Percentiles rank a stretch among this genome's conserved stretches.
These are phyloP conservation scores for Apiospora arundinis DNA, from an alignment of 2,329 filamentous ascomycete genomes.

Conservation along the genomic window DNA sequence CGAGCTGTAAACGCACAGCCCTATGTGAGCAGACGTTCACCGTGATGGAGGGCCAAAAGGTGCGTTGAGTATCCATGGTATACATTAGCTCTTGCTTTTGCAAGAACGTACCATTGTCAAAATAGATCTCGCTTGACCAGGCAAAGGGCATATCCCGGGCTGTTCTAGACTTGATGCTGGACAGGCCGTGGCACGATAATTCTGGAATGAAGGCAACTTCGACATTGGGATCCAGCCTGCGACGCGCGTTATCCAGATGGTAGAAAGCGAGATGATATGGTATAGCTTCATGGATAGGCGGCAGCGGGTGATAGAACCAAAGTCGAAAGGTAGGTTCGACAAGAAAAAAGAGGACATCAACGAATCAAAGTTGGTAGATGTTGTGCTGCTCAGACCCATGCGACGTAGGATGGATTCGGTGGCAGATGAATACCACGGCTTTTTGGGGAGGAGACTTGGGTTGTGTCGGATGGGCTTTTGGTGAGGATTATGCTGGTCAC, in stretches of 20 bases:
- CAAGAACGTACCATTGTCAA: not conserved
- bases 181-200: not conserved
- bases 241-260: constrained; percentile 4
- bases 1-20: not conserved
- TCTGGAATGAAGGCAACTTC: constrained; percentile 12
- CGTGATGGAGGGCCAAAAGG: not conserved
- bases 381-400: not conserved
- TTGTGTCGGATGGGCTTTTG: not conserved
- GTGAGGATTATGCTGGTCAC: not conserved
- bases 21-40: not conserved
- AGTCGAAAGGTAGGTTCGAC: not conserved
- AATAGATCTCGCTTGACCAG: constrained; percentile 19
- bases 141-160: not conserved
- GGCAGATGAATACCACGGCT: not conserved
- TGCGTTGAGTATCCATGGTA: not conserved
- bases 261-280: constrained; percentile 19
- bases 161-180: not conserved
- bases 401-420: not conserved
- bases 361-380: too few species aligned
- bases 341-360: too few species aligned
- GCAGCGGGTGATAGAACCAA: not conserved
- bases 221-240: not conserved
- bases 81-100: not conserved
- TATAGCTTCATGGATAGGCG: constrained; percentile 2
- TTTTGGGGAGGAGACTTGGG: not conserved